phyloP scores from a whole-genome alignment of 768 basidiomycete species.

The Phaeotremella fagi region DNA sequence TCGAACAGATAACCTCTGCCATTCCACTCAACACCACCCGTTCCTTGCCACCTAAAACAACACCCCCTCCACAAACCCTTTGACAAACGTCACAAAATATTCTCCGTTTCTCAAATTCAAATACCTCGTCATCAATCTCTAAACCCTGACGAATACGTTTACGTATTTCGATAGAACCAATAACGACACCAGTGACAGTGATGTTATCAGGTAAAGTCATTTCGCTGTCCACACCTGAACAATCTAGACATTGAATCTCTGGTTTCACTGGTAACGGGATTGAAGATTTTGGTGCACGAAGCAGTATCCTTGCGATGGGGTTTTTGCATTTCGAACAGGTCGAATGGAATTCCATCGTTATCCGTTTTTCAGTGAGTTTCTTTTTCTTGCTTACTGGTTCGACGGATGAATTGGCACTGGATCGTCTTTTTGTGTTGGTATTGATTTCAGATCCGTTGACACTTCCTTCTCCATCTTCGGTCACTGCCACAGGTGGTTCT shows the following conservation, averaged over 20 bases:
- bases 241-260: constrained; percentile 21
- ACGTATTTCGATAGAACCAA: constrained; percentile 35
- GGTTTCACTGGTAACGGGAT: constrained; percentile 21
- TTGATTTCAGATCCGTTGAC: background rate
- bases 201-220: constrained; percentile 10
- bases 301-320: constrained; percentile 22
- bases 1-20: constrained; percentile 36
- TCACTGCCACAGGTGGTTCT: background rate
- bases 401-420: constrained; percentile 9
- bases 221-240: constrained; percentile 17
- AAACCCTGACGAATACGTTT: constrained; percentile 29
- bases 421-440: background rate
- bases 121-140: constrained; percentile 37
- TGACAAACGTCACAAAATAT: constrained; percentile 45
- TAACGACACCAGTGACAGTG: constrained; percentile 1
- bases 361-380: constrained; percentile 24
- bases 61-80: constrained; percentile 30
- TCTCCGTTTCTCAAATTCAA: constrained; percentile 15
- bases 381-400: constrained; percentile 10
- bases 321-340: constrained; percentile 19
- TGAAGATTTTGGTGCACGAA: constrained; percentile 31
- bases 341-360: constrained; percentile 17
- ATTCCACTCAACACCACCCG: constrained; percentile 19
- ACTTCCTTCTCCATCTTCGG: background rate
- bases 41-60: constrained; percentile 19